Evolutionary conservation across 306 rosid genomes (phyloP), one percentile per base, ranked within the genome.

Genomic region (Dryas octopetala): DNA sequence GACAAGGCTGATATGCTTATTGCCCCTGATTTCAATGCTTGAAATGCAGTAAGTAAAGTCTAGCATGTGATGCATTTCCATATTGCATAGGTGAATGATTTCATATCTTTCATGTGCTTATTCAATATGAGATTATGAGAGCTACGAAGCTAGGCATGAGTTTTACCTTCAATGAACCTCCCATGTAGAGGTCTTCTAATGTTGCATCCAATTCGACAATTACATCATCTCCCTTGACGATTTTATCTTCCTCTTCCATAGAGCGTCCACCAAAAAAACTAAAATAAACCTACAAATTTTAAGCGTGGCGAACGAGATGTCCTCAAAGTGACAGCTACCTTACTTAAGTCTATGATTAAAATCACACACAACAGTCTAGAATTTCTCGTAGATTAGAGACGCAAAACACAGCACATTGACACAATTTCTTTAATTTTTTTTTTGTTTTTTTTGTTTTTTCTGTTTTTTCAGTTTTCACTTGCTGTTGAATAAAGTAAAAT

Each of bases 181-280:
- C 99, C 96, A 92, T 88, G 79, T 95, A 95, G 70, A 95, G 83
- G 86, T 95, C 99, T 80, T 92, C 99, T 38, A 95, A 82, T 43
- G 90, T 59, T 13, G 98, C 98, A 48, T 92, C 99, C 87, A 95
- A 79, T 45, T 95, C 97, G 8, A 95, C 81, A 75, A 90, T 46
- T 40, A 92, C 97, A 10, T 95, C 97, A 59, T 95, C 97, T 9
- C 99, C 99, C 87, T 92, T 95, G 5, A 78, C 81, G 28, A 92
- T 74, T 88, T 58, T 89, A 74, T 95, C 99, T 78, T 95, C 97
- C 78, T 94, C 99, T 77, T 92, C 97, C 80, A 68, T 80, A 28
- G 81, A 49, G 50, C 91, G 96, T 59, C 89, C 86, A 40, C 97
- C 97, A 76, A 95, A 92, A 84, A 95, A 92, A 70, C 99, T 95